Percentiles rank a stretch among this genome's conserved stretches.
Conservation (phyloP, 2,329 filamentous ascomycete species). For the Aciculosporium take region DNA sequence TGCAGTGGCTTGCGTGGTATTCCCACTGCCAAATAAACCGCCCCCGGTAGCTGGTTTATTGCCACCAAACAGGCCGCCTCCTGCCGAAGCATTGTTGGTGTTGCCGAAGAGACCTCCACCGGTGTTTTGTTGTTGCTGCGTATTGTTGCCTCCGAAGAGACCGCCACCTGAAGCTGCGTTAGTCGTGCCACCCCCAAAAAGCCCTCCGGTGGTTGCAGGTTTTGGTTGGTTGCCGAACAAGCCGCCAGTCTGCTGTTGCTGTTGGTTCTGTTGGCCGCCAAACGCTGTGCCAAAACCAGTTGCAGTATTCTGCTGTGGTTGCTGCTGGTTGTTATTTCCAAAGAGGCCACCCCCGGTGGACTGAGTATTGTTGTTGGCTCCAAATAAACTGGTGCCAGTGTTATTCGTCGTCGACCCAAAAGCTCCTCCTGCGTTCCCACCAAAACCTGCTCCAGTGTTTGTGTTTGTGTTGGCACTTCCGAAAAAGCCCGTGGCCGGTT, state of each 20-base stretch:
- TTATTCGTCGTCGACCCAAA: conserved; percentile 21
- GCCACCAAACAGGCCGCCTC: conserved; percentile 25
- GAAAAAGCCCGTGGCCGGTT: conserved; percentile 24
- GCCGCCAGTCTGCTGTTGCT: conserved; percentile 20
- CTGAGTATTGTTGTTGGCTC: conserved; percentile 17
- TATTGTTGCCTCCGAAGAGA: conserved; percentile 29
- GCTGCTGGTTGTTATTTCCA: conserved; percentile 20
- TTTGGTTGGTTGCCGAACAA: conserved; percentile 33
- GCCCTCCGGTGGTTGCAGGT: conserved; percentile 17
- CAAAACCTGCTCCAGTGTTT: conserved; percentile 12
- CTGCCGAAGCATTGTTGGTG: conserved; percentile 16
- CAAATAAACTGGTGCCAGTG: conserved; percentile 26
- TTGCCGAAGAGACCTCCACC: conserved; percentile 20
- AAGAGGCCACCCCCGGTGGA: conserved; percentile 31
- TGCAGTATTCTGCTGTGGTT: conserved; percentile 13
- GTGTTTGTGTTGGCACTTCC: conserved; percentile 24
- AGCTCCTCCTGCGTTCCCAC: conserved; percentile 12
- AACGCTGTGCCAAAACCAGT: conserved; percentile 21
- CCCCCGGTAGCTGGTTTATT: conserved; percentile 22
- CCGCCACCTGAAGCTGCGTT: conserved; percentile 22
- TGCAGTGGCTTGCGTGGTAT: conserved; percentile 20
- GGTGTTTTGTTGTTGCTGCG: conserved; percentile 26
- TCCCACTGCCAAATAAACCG: conserved; percentile 26
- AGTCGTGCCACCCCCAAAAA: conserved; percentile 20
- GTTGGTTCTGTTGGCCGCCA: conserved; percentile 17